Evolutionary conservation across 2,329 filamentous ascomycete genomes (phyloP).

Genomic region (Diaporthe nobilis): DNA sequence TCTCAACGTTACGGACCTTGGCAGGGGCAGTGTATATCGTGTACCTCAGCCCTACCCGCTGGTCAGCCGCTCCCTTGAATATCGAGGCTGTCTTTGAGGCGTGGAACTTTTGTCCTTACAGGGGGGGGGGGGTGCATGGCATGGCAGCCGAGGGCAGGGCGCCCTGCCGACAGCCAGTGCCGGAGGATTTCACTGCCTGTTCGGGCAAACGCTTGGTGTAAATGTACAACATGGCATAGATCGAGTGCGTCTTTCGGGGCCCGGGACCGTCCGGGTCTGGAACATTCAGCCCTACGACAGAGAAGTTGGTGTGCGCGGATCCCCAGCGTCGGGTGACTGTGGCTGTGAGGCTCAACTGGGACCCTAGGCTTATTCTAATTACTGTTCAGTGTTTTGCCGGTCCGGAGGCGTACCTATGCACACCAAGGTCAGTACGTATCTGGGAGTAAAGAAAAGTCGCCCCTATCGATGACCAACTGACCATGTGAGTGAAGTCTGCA

Average conservation of each 20-base stretch:
- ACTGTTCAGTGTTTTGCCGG: not conserved
- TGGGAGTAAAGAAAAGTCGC: not conserved
- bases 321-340: slow-evolving; percentile 22
- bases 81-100: slow-evolving; percentile 11
- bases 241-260: slow-evolving; percentile 3
- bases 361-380: not conserved
- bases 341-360: slow-evolving; percentile 27
- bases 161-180: not conserved
- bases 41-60: slow-evolving; percentile 27
- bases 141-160: not conserved
- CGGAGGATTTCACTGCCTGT: not conserved
- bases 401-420: not conserved
- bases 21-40: slow-evolving; percentile 26
- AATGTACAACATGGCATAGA: not conserved
- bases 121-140: not conserved
- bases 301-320: slow-evolving; percentile 16
- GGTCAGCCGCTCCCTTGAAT: slow-evolving; percentile 5
- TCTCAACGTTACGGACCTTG: not conserved
- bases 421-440: not conserved
- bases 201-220: not conserved
- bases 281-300: slow-evolving; percentile 3
- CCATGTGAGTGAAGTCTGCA: not conserved
- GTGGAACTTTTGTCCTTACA: slow-evolving; percentile 20
- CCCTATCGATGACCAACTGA: not conserved
- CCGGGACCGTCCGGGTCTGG: slow-evolving; percentile 8